A percentile compares a stretch with the other conserved stretches of the same genome.
phyloP scores from a whole-genome alignment of 2,329 filamentous ascomycete species.

The Cladorrhinum sp. region DNA sequence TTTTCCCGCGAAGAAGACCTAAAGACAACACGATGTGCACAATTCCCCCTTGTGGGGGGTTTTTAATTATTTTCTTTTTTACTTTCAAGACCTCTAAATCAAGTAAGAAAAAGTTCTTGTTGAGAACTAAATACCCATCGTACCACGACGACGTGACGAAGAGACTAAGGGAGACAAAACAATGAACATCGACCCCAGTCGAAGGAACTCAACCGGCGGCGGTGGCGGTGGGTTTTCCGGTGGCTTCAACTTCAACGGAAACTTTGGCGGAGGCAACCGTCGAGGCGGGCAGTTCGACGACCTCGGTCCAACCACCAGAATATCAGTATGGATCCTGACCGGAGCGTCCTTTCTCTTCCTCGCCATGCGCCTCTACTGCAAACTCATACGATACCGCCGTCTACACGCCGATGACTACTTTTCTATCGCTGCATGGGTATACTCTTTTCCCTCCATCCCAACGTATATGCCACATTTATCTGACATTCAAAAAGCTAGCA shows the following conservation, averaged over 20 bases:
- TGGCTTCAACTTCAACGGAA: neutral
- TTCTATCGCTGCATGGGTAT: slow-evolving; percentile 22
- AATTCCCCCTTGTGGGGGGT: no score
- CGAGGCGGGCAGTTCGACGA: neutral
- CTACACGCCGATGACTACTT: slow-evolving; percentile 23
- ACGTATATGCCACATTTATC: no score
- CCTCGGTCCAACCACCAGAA: slow-evolving; percentile 2
- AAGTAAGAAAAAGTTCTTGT: neutral
- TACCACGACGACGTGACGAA: neutral
- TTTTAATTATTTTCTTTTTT: neutral
- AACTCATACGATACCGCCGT: slow-evolving; percentile 16
- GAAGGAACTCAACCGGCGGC: neutral
- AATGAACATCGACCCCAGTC: neutral
- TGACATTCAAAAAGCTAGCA: slow-evolving; percentile 19
- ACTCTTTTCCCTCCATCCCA: neutral
- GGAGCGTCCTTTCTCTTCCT: slow-evolving; percentile 16
- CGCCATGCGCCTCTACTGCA: slow-evolving; percentile 21
- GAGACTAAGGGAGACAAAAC: neutral
- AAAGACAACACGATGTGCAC: no score
- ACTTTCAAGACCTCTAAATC: no score
- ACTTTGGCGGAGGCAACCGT: no score
- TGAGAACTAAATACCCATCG: neutral
- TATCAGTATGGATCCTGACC: slow-evolving; percentile 21
- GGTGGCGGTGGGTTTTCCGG: neutral
- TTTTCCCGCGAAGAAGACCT: no score